Evolutionary conservation across 192 early-diverging fungal genomes (phyloP), one percentile per base, ranked within the genome.

Genomic region (Spizellomyces sp.): DNA sequence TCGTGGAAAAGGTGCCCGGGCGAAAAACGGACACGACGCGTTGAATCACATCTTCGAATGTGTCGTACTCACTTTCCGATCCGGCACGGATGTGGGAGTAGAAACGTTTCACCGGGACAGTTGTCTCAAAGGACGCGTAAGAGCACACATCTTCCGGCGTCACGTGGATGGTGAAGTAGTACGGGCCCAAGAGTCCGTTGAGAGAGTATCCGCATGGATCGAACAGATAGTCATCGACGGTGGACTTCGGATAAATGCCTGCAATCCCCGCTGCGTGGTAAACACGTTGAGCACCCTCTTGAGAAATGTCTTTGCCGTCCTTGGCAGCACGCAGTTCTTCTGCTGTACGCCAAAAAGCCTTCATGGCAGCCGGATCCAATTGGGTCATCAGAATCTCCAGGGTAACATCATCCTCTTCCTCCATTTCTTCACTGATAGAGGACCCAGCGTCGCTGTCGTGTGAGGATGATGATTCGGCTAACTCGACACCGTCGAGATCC

Each of bases 41-140:
- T 50, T 82, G 76, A 43, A 95, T 86, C 22, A 96, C 77, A 44
- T 79, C 80, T 70, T 92, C 84, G 76, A 90, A 87, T 0, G 84
- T 79, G 64, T 87, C 80, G 62, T 83, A 83, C 58, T 86, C 75
- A 42, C 69, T 65, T 21, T 79, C 77, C 58, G 57, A 67, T 15
- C 73, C 82, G 8, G 65, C 48, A 52, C 57, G 68, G 45, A 62
- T 55, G 22, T 66, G 59, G 9, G 75, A 61, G 70, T 80, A 73
- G 64, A 84, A 82, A 8, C 80, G 74, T 22, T 84, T 79, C 45
- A 90, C 79, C 8, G 93, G 88, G 56, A 99, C 88, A 69, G 92
- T 96, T 45, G 94, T 95, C 77, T 99, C 97, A 79, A 98, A 96
- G 47, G 94, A 95, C n/a, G 97, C 97, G 73, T 99, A 99, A 19